A percentile compares a stretch with the other conserved stretches of the same genome.
Evolutionary conservation across 2,329 filamentous ascomycete genomes (phyloP).

Genomic region (Lecanoromycetidae sp.): DNA sequence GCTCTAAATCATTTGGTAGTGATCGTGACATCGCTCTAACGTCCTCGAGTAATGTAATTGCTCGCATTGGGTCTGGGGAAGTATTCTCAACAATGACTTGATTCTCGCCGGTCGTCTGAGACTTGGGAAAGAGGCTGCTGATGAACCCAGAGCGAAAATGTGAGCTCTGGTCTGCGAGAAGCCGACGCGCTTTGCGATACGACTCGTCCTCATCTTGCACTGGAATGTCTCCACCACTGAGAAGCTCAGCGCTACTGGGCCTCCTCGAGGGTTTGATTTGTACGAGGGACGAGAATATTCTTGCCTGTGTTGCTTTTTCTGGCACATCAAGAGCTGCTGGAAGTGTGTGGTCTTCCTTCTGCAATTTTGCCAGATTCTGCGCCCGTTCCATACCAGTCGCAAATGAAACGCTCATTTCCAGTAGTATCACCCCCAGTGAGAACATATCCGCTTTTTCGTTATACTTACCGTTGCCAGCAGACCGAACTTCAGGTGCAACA

Average conservation of each 20-base stretch:
- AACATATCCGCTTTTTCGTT: constrained; percentile 98
- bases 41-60: constrained; percentile 13
- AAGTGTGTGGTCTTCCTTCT: constrained; percentile 54
- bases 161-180: constrained; percentile 68
- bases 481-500: constrained; percentile 81
- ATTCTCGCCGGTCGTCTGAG: background rate
- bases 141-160: constrained; percentile 85
- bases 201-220: constrained; percentile 88
- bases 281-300: constrained; percentile 67
- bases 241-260: constrained; percentile 67
- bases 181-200: constrained; percentile 68
- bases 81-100: background rate
- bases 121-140: constrained; percentile 58
- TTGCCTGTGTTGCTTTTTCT: constrained; percentile 56
- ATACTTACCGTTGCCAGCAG: constrained; percentile 62
- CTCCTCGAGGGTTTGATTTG: constrained; percentile 72
- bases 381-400: constrained; percentile 52
- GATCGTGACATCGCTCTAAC: constrained; percentile 10
- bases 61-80: background rate
- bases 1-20: constrained; percentile 48
- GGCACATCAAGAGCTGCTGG: constrained; percentile 61
- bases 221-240: constrained; percentile 76
- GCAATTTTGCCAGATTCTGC: constrained; percentile 54
- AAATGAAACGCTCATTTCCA: constrained; percentile 75
- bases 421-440: constrained; percentile 92